Percentiles rank a stretch among this genome's conserved stretches.
These are phyloP conservation scores for Leccinellum rugosiceps DNA, from an alignment of 768 basidiomycete species.

Conservation along the genomic window DNA sequence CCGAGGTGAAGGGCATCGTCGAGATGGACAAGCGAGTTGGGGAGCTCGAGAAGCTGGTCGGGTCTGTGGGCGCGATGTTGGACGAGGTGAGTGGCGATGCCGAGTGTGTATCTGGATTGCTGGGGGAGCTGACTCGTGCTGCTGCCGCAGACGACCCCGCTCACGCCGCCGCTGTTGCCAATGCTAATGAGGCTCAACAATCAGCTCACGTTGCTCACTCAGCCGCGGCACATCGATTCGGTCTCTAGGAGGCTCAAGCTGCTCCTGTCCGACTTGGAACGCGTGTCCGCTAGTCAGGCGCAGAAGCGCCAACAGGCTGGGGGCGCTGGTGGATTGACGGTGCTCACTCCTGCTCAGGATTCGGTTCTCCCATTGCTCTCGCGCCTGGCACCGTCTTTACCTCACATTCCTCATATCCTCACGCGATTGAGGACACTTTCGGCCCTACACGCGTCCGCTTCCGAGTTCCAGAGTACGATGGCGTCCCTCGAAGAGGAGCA, in stretches of 20 bases:
- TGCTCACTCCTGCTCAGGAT: slow-evolving; percentile 43
- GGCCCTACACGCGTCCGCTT: slow-evolving; percentile 75
- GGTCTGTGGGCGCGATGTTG: slow-evolving; percentile 71
- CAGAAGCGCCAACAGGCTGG: slow-evolving; percentile 24
- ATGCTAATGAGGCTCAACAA: slow-evolving; percentile 78
- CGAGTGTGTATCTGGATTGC: neutral
- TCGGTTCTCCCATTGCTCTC: slow-evolving; percentile 66
- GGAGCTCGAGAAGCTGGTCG: slow-evolving; percentile 78
- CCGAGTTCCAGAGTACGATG: slow-evolving; percentile 70
- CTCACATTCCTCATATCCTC: slow-evolving; percentile 87
- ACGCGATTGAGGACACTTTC: slow-evolving; percentile 84
- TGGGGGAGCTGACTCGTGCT: slow-evolving; percentile 3
- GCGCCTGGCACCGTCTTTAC: slow-evolving; percentile 67
- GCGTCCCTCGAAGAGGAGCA: slow-evolving; percentile 71
- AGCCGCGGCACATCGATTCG: slow-evolving; percentile 94
- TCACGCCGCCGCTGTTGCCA: slow-evolving; percentile 80
- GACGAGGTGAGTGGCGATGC: slow-evolving; percentile 61
- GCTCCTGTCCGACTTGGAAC: slow-evolving; percentile 88
- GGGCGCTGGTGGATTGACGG: slow-evolving; percentile 7
- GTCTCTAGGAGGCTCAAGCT: slow-evolving; percentile 92
- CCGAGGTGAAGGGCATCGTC: slow-evolving; percentile 49
- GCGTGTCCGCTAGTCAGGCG: slow-evolving; percentile 48
- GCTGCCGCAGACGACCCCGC: slow-evolving; percentile 53
- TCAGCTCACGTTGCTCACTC: slow-evolving; percentile 84
- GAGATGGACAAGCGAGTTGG: slow-evolving; percentile 84